Percentiles rank a stretch among this genome's conserved stretches.
phyloP scores from a whole-genome alignment of 805 yeast species.

The Candida anglica region DNA sequence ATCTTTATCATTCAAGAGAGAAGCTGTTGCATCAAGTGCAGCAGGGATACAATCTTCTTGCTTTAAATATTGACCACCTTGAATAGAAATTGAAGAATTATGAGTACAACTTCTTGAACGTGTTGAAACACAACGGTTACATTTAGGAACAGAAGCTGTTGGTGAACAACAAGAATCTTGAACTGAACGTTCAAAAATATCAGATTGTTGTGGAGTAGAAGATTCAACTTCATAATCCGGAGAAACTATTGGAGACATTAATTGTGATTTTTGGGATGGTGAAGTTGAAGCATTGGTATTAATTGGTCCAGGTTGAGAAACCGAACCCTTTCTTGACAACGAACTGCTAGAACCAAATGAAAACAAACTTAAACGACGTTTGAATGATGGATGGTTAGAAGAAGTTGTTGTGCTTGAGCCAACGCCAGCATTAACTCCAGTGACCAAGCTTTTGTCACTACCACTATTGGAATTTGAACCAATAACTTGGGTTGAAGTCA shows the following conservation, averaged over 20 bases:
- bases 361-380: neutral
- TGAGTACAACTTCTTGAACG: slow-evolving; percentile 18
- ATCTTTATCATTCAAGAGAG: slow-evolving; percentile 55
- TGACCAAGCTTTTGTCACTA: neutral
- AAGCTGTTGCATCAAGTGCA: slow-evolving; percentile 71
- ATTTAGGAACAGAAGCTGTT: slow-evolving; percentile 7
- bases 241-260: slow-evolving; percentile 3
- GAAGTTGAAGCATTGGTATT: slow-evolving; percentile 1
- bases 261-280: slow-evolving; percentile 1
- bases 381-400: neutral
- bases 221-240: slow-evolving; percentile 1
- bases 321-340: neutral
- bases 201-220: slow-evolving; percentile 7
- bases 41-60: slow-evolving; percentile 75
- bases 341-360: neutral
- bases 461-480: neutral
- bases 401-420: too few species aligned
- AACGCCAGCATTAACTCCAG: too few species aligned
- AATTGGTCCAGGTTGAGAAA: neutral
- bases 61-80: slow-evolving; percentile 23
- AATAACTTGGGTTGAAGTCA: neutral
- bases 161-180: slow-evolving; percentile 18
- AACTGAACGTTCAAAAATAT: slow-evolving; percentile 40
- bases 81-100: slow-evolving; percentile 20
- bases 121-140: slow-evolving; percentile 8